Evolutionary conservation across 148 eudicot genomes (phyloP).

Genomic region (Fagopyrum tataricum): DNA sequence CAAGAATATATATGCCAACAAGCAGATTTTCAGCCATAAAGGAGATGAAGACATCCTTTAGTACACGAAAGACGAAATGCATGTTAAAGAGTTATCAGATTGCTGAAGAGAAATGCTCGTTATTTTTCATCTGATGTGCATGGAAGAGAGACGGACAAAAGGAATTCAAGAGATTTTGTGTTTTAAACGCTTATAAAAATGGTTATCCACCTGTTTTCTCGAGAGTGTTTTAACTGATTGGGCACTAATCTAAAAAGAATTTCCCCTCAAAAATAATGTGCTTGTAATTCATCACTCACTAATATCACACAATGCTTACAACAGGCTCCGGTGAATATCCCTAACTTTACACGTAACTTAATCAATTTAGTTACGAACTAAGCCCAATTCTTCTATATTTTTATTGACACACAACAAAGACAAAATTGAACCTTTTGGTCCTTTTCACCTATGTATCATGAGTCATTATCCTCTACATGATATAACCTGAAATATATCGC

Average conservation of each 20-base stretch:
- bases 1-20: background rate
- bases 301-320: background rate
- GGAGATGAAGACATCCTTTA: background rate
- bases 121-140: background rate
- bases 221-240: background rate
- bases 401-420: background rate
- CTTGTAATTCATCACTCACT: background rate
- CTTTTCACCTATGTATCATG: background rate
- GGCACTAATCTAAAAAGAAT: background rate
- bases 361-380: background rate
- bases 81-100: background rate
- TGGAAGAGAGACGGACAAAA: background rate
- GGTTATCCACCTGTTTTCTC: background rate
- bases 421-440: background rate
- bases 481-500: too few species aligned
- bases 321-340: background rate
- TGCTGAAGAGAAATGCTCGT: background rate
- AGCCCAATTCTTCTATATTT: background rate
- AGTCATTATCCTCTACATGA: background rate
- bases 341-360: background rate
- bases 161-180: background rate
- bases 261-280: background rate
- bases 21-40: background rate
- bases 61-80: background rate
- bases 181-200: background rate